Evolutionary conservation across 2,329 filamentous ascomycete genomes (phyloP).

Genomic region (Dactylonectria estremocensis): DNA sequence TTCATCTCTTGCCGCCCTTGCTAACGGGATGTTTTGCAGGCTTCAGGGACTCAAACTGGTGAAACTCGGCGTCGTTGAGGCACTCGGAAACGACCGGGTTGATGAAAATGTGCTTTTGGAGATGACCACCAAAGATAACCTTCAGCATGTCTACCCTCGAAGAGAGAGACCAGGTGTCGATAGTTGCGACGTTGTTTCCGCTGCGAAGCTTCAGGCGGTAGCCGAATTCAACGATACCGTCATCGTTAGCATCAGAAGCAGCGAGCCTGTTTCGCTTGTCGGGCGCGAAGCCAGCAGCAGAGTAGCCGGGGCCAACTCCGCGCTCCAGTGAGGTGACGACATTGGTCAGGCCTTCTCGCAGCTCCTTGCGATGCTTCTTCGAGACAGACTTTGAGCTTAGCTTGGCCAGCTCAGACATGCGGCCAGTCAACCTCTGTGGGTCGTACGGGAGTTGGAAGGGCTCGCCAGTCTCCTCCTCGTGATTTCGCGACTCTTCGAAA

Average conservation of each 20-base stretch:
- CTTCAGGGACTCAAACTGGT: conserved; percentile 23
- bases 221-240: conserved; percentile 65
- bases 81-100: conserved; percentile 58
- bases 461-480: conserved; percentile 66
- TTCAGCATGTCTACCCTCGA: conserved; percentile 65
- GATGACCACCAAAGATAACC: conserved; percentile 63
- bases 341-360: conserved; percentile 65
- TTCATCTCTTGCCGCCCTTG: conserved; percentile 25
- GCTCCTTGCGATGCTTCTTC: conserved; percentile 63
- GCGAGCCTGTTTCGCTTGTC: conserved; percentile 61
- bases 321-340: conserved; percentile 69
- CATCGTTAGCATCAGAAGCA: conserved; percentile 57
- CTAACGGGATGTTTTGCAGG: background rate
- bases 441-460: conserved; percentile 66
- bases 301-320: conserved; percentile 69
- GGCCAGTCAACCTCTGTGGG: conserved; percentile 63
- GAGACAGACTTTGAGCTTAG: conserved; percentile 66
- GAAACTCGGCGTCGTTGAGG: conserved; percentile 56
- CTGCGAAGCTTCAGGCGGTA: conserved; percentile 68
- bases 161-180: conserved; percentile 68
- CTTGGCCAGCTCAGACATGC: conserved; percentile 64
- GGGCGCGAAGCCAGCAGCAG: conserved; percentile 60
- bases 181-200: conserved; percentile 60
- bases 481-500: conserved; percentile 77
- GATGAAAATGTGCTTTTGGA: conserved; percentile 56